phyloP scores from a whole-genome alignment of 2,329 filamentous ascomycete genomes.

The Tolypocladium inflatum region DNA sequence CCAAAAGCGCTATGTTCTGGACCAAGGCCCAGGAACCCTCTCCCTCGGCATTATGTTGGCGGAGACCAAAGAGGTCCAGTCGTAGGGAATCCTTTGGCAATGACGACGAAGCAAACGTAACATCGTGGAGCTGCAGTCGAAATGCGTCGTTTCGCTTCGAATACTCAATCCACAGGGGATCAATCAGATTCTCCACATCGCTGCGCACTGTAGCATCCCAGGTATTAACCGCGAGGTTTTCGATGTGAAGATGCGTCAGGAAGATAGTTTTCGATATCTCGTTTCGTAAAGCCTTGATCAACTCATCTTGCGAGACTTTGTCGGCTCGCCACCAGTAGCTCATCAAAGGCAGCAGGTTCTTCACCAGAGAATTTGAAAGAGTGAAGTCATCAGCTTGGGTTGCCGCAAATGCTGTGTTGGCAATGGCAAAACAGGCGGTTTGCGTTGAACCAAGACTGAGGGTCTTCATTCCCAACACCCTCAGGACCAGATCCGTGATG shows the following conservation, averaged over 20 bases:
- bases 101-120: conserved; percentile 46
- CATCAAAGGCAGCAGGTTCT: conserved; percentile 59
- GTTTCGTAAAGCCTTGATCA: conserved; percentile 57
- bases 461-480: conserved; percentile 50
- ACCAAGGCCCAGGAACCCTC: conserved; percentile 53
- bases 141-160: conserved; percentile 59
- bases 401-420: conserved; percentile 61
- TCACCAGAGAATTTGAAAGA: conserved; percentile 50
- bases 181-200: conserved; percentile 55
- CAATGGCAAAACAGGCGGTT: conserved; percentile 61
- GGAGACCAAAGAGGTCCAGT: conserved; percentile 42
- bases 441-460: conserved; percentile 54
- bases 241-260: conserved; percentile 52
- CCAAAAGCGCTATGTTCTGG: conserved; percentile 48
- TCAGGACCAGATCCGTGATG: conserved; percentile 46
- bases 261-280: conserved; percentile 69
- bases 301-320: conserved; percentile 48
- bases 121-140: conserved; percentile 68
- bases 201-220: conserved; percentile 27
- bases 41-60: conserved; percentile 40
- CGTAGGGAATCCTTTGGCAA: conserved; percentile 34
- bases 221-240: conserved; percentile 41
- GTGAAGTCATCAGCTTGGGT: conserved; percentile 59
- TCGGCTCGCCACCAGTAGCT: conserved; percentile 71
- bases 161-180: conserved; percentile 72